Base-by-base conservation (phyloP, 2,329 filamentous ascomycete genomes). In the Paramyrothecium sp. region DNA sequence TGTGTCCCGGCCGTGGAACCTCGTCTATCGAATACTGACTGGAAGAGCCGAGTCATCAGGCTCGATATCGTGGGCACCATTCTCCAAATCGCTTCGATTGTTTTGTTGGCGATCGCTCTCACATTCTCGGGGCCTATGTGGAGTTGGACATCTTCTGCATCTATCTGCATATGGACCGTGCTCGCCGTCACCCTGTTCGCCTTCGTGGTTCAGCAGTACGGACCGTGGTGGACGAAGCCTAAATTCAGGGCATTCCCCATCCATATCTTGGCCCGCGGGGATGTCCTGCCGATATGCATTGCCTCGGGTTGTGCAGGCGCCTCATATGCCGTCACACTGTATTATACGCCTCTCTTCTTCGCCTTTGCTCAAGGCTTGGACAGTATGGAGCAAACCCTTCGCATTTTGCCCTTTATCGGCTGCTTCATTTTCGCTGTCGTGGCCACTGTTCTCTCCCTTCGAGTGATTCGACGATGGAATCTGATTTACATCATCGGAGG, bases 291-390 rank as follows among this genome's bases (percentile, higher is more conserved):
- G 0, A 66, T 83, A 1, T 78, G 74, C 61, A 65, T 81, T 30
- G 69, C 71, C 7, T 78, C 73, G 1, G 65, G 70, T 2, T 70
- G 68, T 33, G 70, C 70, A 0, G 73, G 69, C 7, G 69, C 73
- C 3, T 67, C 67, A 10, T 72, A 75, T 57, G 76, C 74, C 16
- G 67, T 78, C 50, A 62, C 73, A 0, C 69, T 81, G 7, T 85
- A 84, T 68, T 85, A 81, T 67, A 77, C 81, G 8, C 82, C 83
- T 0, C 68, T 85, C 1, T 84, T 76, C 68, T 84, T 84, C 65
- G 78, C 81, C 57, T 85, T 84, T 63, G 73, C 73, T 0, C 72
- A 69, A 3, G 76, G 76, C 3, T 73, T 79, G 30, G 69, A 62
- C 3, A 71, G 77, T 0, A 62, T 81, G 3, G 56, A 70, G n/a